Percentiles rank a stretch among this genome's conserved stretches.
phyloP scores from a whole-genome alignment of 2,329 filamentous ascomycete genomes.

The Trichophyton rubrum region DNA sequence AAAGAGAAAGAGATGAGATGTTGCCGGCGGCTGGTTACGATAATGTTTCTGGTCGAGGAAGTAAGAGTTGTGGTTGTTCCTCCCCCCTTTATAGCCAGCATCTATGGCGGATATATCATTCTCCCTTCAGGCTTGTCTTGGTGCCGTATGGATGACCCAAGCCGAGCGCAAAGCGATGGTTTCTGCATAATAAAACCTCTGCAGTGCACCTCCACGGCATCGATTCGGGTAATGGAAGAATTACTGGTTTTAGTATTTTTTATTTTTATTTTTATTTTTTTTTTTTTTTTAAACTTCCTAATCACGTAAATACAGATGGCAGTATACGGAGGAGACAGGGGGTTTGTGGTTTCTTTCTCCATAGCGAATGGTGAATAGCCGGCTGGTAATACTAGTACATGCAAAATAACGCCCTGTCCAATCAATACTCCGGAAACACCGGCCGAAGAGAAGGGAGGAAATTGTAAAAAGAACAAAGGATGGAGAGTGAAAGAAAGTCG shows the following conservation, averaged over 20 bases:
- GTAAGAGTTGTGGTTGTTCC: no score
- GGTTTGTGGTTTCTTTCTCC: not conserved
- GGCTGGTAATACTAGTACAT: not conserved
- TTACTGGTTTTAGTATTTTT: not conserved
- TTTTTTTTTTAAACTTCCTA: not conserved
- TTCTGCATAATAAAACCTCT: not conserved
- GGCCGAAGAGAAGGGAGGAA: not conserved
- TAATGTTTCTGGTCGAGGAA: no score
- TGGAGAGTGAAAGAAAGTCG: not conserved
- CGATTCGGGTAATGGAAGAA: slow-evolving; percentile 1
- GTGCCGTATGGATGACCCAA: not conserved
- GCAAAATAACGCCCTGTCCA: not conserved
- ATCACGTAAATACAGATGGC: not conserved
- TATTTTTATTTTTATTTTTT: not conserved
- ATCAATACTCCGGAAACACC: not conserved
- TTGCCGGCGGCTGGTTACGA: no score
- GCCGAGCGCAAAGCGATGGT: not conserved
- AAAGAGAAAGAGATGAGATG: no score
- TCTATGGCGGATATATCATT: no score
- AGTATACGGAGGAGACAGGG: not conserved
- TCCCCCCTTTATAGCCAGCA: no score
- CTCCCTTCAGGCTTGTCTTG: not conserved
- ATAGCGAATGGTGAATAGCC: not conserved
- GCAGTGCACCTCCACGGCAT: not conserved
- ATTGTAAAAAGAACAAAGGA: not conserved